These are phyloP conservation scores for Malassezia arunalokei DNA, from an alignment of 1,284 basidiomycete species.

Conservation along the genomic window DNA sequence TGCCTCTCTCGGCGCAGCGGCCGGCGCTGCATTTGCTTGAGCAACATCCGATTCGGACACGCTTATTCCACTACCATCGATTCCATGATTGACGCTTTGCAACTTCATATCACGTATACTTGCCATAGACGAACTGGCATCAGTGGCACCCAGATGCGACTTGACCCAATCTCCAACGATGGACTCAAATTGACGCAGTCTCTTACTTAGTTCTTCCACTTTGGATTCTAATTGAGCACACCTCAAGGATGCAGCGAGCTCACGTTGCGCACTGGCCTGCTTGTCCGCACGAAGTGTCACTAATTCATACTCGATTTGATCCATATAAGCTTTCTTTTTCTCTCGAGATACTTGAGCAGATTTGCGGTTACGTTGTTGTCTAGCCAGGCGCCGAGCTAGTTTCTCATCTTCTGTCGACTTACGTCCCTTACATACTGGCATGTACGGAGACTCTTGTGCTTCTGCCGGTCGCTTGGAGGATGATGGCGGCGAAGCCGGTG, in stretches of 20 bases:
- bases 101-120: background rate
- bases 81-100: background rate
- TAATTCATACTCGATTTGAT: slow-evolving; percentile 28
- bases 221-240: slow-evolving; percentile 19
- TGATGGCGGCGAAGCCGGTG: background rate
- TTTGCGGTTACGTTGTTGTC: slow-evolving; percentile 41
- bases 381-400: slow-evolving; percentile 34
- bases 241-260: slow-evolving; percentile 13
- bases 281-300: slow-evolving; percentile 25
- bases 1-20: slow-evolving; percentile 20
- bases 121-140: background rate
- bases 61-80: background rate
- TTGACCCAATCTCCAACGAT: slow-evolving; percentile 12
- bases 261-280: slow-evolving; percentile 13
- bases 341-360: slow-evolving; percentile 42
- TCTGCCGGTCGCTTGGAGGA: slow-evolving; percentile 1
- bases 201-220: slow-evolving; percentile 21
- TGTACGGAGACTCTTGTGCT: background rate
- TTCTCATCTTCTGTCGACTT: slow-evolving; percentile 28
- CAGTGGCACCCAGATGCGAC: background rate
- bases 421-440: background rate
- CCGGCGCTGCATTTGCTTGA: slow-evolving; percentile 27
- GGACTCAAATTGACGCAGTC: slow-evolving; percentile 24
- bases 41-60: background rate
- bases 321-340: slow-evolving; percentile 38